These are phyloP conservation scores for Areca catechu DNA, from an alignment of 176 grass and related monocot genomes.

Conservation along the genomic window DNA sequence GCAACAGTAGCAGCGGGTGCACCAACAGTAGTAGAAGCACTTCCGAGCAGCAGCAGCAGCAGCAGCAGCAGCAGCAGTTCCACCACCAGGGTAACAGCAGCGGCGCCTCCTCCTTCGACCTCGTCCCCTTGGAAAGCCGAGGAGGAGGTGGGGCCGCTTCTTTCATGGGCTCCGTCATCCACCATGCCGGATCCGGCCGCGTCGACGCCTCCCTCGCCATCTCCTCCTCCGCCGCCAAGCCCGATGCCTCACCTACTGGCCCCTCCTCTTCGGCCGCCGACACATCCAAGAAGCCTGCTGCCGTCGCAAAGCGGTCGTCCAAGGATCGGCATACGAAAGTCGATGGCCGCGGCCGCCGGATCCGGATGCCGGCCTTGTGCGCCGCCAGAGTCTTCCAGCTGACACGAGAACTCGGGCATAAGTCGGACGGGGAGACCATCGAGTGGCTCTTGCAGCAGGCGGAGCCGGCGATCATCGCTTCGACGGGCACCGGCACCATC, in stretches of 20 bases:
- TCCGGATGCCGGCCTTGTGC: constrained; percentile 97
- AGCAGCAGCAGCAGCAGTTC: constrained; percentile 32
- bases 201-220: constrained; percentile 32
- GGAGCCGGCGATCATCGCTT: constrained; percentile 86
- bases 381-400: constrained; percentile 96
- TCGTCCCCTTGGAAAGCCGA: constrained; percentile 33
- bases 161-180: constrained; percentile 70
- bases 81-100: constrained; percentile 26
- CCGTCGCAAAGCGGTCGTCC: constrained; percentile 40
- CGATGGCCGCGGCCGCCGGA: constrained; percentile 78
- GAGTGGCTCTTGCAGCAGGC: constrained; percentile 98
- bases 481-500: constrained; percentile 84
- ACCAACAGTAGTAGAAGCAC: constrained; percentile 88
- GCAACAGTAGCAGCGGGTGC: constrained; percentile 63
- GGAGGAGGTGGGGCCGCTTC: constrained; percentile 20
- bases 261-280: neutral
- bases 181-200: constrained; percentile 8
- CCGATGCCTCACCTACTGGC: neutral
- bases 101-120: constrained; percentile 7
- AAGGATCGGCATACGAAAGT: constrained; percentile 99
- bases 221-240: neutral
- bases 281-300: constrained; percentile 28
- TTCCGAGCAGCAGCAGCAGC: constrained; percentile 45
- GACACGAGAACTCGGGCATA: constrained; percentile 92
- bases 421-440: constrained; percentile 95